phyloP scores from a whole-genome alignment of 192 early-diverging fungal genomes.

The Lunasporangiospora selenospora region DNA sequence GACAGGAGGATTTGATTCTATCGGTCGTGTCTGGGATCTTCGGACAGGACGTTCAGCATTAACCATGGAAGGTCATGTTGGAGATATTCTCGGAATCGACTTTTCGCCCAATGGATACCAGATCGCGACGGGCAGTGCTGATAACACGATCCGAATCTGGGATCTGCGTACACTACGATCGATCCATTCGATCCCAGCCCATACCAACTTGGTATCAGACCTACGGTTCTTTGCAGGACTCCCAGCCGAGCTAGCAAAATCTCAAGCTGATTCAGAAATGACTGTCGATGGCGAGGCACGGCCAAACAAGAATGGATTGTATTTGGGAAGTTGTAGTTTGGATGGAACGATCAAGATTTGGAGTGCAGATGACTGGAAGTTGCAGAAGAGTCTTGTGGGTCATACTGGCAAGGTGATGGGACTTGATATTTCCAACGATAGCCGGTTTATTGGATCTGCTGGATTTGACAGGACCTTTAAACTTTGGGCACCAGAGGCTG shows the following conservation, averaged over 20 bases:
- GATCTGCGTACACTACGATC: conserved; percentile 83
- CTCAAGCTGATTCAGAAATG: conserved; percentile 38
- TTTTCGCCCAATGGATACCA: conserved; percentile 95
- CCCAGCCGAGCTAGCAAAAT: neutral
- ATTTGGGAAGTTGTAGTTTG: conserved; percentile 81
- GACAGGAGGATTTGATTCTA: conserved; percentile 91
- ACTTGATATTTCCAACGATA: conserved; percentile 84
- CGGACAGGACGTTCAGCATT: conserved; percentile 90
- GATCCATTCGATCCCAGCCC: conserved; percentile 88
- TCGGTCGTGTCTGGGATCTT: conserved; percentile 96
- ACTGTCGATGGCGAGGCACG: conserved; percentile 40
- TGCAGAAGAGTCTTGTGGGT: conserved; percentile 85
- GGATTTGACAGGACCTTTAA: conserved; percentile 97
- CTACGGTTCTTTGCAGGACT: conserved; percentile 64
- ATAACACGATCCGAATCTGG: conserved; percentile 93
- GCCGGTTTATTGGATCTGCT: conserved; percentile 83
- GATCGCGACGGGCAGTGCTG: conserved; percentile 89
- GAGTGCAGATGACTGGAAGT: conserved; percentile 93
- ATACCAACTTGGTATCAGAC: conserved; percentile 88
- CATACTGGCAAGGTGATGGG: conserved; percentile 92
- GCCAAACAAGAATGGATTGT: conserved; percentile 66
- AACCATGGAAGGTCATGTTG: conserved; percentile 90
- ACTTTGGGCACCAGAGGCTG: conserved; percentile 73
- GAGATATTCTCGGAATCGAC: conserved; percentile 87
- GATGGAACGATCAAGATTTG: conserved; percentile 95